Conservation (phyloP, 2,329 filamentous ascomycete genomes). For the Cercospora citrullina region DNA sequence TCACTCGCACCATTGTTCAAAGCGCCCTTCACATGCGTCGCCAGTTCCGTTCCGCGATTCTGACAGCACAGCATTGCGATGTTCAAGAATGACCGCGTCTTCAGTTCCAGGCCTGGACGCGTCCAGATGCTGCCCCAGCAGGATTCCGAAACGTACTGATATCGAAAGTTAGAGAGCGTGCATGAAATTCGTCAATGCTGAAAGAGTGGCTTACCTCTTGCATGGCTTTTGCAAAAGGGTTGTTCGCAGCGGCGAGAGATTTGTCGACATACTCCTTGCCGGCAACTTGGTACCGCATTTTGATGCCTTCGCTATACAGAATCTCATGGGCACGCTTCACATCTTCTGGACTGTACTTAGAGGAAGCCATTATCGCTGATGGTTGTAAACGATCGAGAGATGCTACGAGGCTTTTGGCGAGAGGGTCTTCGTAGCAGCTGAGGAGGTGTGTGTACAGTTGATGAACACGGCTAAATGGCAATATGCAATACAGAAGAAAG, state of each 20-base stretch:
- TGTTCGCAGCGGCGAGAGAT: slow-evolving; percentile 57
- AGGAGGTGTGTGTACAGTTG: neutral
- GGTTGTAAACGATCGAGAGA: neutral
- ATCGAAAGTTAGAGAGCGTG: neutral
- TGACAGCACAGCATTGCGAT: slow-evolving; percentile 65
- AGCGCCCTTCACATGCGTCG: slow-evolving; percentile 62
- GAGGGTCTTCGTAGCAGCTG: neutral
- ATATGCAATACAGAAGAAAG: neutral
- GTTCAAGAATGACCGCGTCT: slow-evolving; percentile 63
- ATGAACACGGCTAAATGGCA: neutral
- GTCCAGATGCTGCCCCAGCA: slow-evolving; percentile 67
- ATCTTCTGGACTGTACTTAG: slow-evolving; percentile 33
- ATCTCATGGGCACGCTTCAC: slow-evolving; percentile 50
- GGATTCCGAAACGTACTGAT: slow-evolving; percentile 58
- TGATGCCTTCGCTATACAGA: slow-evolving; percentile 62
- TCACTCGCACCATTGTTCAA: slow-evolving; percentile 63
- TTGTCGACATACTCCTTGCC: slow-evolving; percentile 62
- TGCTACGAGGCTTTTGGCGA: neutral
- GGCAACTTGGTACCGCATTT: slow-evolving; percentile 60
- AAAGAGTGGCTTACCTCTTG: slow-evolving; percentile 53
- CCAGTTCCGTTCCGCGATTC: slow-evolving; percentile 61
- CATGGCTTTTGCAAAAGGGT: slow-evolving; percentile 60
- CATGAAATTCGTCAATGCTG: neutral
- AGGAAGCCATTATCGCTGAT: slow-evolving; percentile 23
- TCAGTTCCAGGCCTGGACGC: slow-evolving; percentile 61